Percentiles rank a stretch among this genome's conserved stretches.
These are phyloP conservation scores for Arabidopsis arenosa DNA, from an alignment of 345 rosid genomes.

Conservation along the genomic window DNA sequence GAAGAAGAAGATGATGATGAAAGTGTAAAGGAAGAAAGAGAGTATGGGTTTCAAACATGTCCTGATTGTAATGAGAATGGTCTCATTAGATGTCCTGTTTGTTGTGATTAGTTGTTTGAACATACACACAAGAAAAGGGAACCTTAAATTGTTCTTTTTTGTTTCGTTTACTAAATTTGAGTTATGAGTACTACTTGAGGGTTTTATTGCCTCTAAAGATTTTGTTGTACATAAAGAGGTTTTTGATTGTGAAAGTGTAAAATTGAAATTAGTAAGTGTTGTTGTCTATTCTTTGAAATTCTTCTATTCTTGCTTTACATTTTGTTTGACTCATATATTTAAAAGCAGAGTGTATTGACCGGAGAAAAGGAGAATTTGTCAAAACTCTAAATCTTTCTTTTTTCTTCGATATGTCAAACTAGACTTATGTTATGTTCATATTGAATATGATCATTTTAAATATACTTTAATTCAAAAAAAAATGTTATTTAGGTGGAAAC, in stretches of 20 bases:
- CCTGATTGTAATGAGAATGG: constrained; percentile 98
- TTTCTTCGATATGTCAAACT: constrained; percentile 25
- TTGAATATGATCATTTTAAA: too few species aligned
- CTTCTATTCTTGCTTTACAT: constrained; percentile 14
- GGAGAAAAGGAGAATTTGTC: constrained; percentile 14
- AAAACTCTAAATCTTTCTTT: constrained; percentile 6
- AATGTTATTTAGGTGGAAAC: too few species aligned
- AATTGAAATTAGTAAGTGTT: constrained; percentile 4
- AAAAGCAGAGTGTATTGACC: constrained; percentile 15
- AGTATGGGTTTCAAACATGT: constrained; percentile 78
- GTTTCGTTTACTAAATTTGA: constrained; percentile 12
- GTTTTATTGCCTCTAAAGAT: constrained; percentile 20
- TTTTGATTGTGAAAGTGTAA: constrained; percentile 23
- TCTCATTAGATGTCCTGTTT: constrained; percentile 80
- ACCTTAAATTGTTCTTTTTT: background rate
- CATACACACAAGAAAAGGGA: background rate
- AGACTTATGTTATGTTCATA: background rate
- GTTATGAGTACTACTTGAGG: constrained; percentile 13
- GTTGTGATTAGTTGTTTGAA: constrained; percentile 48
- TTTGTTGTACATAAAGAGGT: constrained; percentile 37
- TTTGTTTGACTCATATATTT: background rate
- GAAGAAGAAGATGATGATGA: constrained; percentile 42
- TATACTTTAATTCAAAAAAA: too few species aligned
- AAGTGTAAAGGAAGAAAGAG: constrained; percentile 45
- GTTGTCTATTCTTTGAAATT: constrained; percentile 20